phyloP scores from a whole-genome alignment of 2,329 filamentous ascomycete species.

The Nemania diffusa region DNA sequence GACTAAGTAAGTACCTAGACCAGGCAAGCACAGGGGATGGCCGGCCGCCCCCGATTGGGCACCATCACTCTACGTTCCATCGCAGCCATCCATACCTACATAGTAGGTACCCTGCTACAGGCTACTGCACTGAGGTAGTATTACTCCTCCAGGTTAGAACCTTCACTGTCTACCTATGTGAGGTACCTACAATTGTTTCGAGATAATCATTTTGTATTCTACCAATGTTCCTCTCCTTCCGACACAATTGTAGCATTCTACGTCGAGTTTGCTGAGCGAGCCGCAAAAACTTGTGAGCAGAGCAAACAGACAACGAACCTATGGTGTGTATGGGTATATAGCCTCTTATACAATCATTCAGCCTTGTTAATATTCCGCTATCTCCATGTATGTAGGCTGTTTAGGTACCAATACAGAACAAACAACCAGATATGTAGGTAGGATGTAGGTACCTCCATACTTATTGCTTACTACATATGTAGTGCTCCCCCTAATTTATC shows the following conservation, averaged over 20 bases:
- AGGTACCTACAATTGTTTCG: neutral
- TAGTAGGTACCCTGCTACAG: neutral
- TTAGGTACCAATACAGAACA: too few species aligned
- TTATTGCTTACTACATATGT: too few species aligned
- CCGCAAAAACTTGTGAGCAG: neutral
- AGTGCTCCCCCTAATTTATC: too few species aligned
- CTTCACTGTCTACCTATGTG: neutral
- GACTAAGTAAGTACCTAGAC: neutral
- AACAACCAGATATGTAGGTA: too few species aligned
- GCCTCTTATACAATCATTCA: too few species aligned
- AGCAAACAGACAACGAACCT: neutral
- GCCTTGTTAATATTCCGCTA: too few species aligned
- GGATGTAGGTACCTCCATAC: too few species aligned
- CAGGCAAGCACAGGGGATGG: neutral
- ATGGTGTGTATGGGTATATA: neutral
- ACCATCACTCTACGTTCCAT: neutral
- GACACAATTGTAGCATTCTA: neutral
- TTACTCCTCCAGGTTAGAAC: neutral
- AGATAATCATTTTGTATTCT: constrained; percentile 16
- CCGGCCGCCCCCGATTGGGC: constrained; percentile 30
- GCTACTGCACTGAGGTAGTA: too few species aligned
- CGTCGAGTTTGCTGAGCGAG: constrained; percentile 3
- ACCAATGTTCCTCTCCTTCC: neutral
- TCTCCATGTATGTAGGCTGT: too few species aligned
- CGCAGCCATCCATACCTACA: constrained; percentile 14